phyloP scores from a whole-genome alignment of 2,329 filamentous ascomycete genomes.

The Colletotrichum godetiae region DNA sequence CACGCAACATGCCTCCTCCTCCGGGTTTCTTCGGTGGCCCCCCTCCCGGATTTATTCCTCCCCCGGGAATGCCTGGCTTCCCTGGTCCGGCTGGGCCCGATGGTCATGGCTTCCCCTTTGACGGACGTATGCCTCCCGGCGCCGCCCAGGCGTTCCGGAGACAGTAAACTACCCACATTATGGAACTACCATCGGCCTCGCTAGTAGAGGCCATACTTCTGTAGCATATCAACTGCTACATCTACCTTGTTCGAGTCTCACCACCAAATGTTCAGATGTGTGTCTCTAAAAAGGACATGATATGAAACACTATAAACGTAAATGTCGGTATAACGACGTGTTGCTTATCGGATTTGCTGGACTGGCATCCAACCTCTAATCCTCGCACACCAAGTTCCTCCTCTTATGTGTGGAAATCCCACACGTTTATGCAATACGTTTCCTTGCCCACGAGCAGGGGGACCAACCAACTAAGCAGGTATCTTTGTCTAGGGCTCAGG shows the following conservation, averaged over 20 bases:
- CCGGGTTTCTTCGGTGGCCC: constrained; percentile 67
- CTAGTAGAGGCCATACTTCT: background rate
- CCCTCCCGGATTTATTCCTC: constrained; percentile 63
- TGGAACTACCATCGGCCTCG: background rate
- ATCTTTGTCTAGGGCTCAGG: background rate
- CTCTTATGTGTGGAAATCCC: background rate
- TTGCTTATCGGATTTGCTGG: constrained; percentile 25
- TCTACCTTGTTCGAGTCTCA: constrained; percentile 9
- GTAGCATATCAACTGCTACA: constrained; percentile 19
- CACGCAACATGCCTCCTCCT: constrained; percentile 67
- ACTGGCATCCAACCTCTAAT: constrained; percentile 7
- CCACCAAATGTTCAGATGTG: constrained; percentile 5
- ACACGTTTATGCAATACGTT: background rate
- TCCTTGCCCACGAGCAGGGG: background rate
- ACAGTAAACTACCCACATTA: constrained; percentile 38
- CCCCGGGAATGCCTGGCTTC: constrained; percentile 66
- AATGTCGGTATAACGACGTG: constrained; percentile 11
- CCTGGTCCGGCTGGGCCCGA: constrained; percentile 63
- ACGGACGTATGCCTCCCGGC: constrained; percentile 65
- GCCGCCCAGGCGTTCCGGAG: constrained; percentile 51
- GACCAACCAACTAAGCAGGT: background rate
- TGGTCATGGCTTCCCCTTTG: constrained; percentile 63
- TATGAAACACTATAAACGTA: constrained; percentile 12
- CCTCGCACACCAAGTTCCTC: constrained; percentile 3
- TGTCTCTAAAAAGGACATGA: constrained; percentile 4